phyloP scores from a whole-genome alignment of 2,329 filamentous ascomycete genomes.

The Intubia oerlemansii region DNA sequence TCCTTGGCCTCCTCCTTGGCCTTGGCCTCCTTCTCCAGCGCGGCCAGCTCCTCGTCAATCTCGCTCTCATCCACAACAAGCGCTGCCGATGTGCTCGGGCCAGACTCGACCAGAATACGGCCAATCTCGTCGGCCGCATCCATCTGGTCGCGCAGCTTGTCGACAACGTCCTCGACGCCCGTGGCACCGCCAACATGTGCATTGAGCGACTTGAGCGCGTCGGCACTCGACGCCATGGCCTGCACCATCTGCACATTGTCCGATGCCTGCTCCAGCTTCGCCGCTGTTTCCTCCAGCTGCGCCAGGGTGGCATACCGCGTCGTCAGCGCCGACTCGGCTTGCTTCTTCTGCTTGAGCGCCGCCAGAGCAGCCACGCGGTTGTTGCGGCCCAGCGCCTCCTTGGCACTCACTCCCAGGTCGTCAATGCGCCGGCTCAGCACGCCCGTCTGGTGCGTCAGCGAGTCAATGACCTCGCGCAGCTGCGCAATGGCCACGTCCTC shows the following conservation, averaged over 20 bases:
- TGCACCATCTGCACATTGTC: slow-evolving; percentile 68
- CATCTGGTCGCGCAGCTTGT: slow-evolving; percentile 61
- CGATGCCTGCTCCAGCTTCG: slow-evolving; percentile 66
- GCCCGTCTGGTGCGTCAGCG: slow-evolving; percentile 51
- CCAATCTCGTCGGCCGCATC: slow-evolving; percentile 63
- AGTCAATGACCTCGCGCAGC: slow-evolving; percentile 56
- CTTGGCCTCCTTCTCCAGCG: slow-evolving; percentile 40
- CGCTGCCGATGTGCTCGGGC: slow-evolving; percentile 12
- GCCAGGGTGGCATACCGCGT: slow-evolving; percentile 4
- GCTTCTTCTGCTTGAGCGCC: slow-evolving; percentile 63
- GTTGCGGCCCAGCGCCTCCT: slow-evolving; percentile 37
- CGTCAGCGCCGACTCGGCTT: slow-evolving; percentile 41
- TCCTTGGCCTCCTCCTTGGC: slow-evolving; percentile 14
- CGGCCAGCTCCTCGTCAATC: slow-evolving; percentile 72
- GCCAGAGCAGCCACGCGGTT: slow-evolving; percentile 57
- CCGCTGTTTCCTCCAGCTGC: slow-evolving; percentile 70
- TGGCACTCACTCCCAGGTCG: slow-evolving; percentile 41
- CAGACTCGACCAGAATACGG: slow-evolving; percentile 48
- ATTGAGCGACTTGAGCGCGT: slow-evolving; percentile 53
- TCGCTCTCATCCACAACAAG: slow-evolving; percentile 58
- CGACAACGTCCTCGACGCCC: slow-evolving; percentile 54
- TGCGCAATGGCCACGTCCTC: slow-evolving; percentile 70
- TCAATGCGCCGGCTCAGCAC: slow-evolving; percentile 46
- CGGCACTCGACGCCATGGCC: slow-evolving; percentile 60
- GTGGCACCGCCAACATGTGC: slow-evolving; percentile 56